Evolutionary conservation across 805 yeast genomes (phyloP).

Genomic region (Kazachstania africana): DNA sequence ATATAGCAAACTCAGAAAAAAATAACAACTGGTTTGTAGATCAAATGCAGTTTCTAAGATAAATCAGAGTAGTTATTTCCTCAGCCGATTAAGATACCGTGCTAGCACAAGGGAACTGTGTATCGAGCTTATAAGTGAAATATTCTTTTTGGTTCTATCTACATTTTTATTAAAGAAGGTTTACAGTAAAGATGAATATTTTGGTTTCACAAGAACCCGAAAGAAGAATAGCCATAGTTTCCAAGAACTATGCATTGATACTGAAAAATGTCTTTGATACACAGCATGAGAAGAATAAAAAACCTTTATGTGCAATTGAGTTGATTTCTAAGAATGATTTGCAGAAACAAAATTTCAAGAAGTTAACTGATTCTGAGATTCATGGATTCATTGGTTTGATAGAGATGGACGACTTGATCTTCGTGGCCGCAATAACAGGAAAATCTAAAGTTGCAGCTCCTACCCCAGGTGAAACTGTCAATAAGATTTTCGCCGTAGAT

Average conservation of each 20-base stretch:
- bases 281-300: conserved; percentile 9
- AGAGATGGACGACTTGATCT: conserved; percentile 52
- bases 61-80: no score
- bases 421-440: conserved; percentile 70
- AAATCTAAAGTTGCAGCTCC: conserved; percentile 74
- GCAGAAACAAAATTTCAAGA: conserved; percentile 29
- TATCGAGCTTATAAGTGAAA: no score
- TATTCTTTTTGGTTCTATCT: no score
- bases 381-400: conserved; percentile 79
- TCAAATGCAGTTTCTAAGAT: no score
- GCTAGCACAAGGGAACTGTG: no score
- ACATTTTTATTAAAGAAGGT: no score
- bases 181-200: conserved; percentile 13
- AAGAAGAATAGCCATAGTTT: conserved; percentile 24
- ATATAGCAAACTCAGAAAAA: no score
- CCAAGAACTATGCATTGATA: conserved; percentile 33
- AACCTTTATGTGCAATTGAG: conserved; percentile 36
- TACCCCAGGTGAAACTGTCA: conserved; percentile 62
- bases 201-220: conserved; percentile 19
- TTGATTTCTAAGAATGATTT: conserved; percentile 31
- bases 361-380: conserved; percentile 34
- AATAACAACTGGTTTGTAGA: no score
- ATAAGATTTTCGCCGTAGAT: conserved; percentile 72
- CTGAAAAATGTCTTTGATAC: conserved; percentile 30
- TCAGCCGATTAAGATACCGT: no score